Percentiles rank a stretch among this genome's conserved stretches.
These are phyloP conservation scores for Trichosporon sp. DNA, from an alignment of 1,284 basidiomycete genomes.

Conservation along the genomic window DNA sequence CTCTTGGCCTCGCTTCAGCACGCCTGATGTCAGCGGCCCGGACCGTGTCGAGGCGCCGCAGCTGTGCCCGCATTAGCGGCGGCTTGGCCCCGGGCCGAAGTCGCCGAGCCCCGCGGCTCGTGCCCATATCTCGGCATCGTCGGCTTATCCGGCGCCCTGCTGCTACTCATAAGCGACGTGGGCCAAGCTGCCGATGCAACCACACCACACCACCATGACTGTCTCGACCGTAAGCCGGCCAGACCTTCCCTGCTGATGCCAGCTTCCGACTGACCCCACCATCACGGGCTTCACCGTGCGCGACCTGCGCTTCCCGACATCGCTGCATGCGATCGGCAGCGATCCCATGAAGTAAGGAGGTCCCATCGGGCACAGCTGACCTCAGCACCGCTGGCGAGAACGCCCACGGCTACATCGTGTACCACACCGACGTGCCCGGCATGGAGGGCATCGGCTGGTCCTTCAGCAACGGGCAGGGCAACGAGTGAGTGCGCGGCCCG, in stretches of 20 bases:
- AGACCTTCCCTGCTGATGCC: background rate
- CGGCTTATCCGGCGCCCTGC: background rate
- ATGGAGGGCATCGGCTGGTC: conserved; percentile 85
- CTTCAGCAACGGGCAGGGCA: conserved; percentile 84
- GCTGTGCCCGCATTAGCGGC: background rate
- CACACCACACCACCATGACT: background rate
- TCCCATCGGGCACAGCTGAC: background rate
- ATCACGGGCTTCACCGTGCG: conserved; percentile 30
- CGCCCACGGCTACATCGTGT: conserved; percentile 58
- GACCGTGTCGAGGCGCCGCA: background rate
- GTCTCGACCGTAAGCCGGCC: background rate
- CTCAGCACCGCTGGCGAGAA: conserved; percentile 80
- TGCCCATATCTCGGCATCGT: background rate
- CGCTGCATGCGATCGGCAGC: conserved; percentile 71
- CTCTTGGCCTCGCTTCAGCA: too few species aligned
- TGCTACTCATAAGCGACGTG: background rate
- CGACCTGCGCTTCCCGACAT: conserved; percentile 64
- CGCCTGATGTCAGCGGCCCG: too few species aligned
- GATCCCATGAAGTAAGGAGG: conserved; percentile 62
- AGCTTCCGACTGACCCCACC: conserved; percentile 17
- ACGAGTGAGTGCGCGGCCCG: conserved; percentile 54
- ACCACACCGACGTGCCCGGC: conserved; percentile 58
- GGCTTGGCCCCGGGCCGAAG: background rate
- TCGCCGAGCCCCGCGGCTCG: background rate
- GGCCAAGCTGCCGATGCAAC: background rate